These are phyloP conservation scores for Pseudonitzschia multistriata DNA, from an alignment of 108 stramenopile genomes.

Conservation along the genomic window DNA sequence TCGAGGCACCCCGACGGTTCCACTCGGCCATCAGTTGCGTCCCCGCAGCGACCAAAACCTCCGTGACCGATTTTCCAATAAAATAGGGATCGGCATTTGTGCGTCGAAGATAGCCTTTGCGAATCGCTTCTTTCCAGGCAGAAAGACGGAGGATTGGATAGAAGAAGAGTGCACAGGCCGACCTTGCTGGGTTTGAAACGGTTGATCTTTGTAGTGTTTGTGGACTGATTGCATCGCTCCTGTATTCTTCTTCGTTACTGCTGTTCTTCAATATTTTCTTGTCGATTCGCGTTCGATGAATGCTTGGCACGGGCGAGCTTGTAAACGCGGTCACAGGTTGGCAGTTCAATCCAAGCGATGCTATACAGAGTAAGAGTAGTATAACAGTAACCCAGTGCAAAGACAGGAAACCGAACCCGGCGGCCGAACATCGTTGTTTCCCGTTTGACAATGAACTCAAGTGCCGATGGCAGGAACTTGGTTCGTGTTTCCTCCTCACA, in stretches of 20 bases:
- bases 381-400: neutral
- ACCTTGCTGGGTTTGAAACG: neutral
- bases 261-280: neutral
- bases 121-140: neutral
- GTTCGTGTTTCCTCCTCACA: no score
- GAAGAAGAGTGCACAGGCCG: neutral
- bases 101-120: conserved; percentile 45
- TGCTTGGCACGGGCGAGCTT: neutral
- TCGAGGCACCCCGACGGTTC: conserved; percentile 48
- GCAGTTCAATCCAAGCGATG: neutral
- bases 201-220: neutral
- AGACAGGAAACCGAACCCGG: neutral
- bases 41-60: conserved; percentile 61
- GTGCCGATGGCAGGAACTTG: no score
- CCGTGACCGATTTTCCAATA: conserved; percentile 59
- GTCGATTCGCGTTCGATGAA: neutral
- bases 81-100: conserved; percentile 76
- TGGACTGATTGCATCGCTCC: neutral
- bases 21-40: conserved; percentile 75
- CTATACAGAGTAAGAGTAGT: neutral
- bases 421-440: neutral
- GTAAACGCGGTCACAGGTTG: neutral
- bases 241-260: neutral
- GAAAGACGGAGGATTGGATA: neutral
- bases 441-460: no score